A percentile compares a stretch with the other conserved stretches of the same genome.
These are phyloP conservation scores for Rhizopogon vesiculosus DNA, from an alignment of 768 basidiomycete genomes.

Conservation along the genomic window DNA sequence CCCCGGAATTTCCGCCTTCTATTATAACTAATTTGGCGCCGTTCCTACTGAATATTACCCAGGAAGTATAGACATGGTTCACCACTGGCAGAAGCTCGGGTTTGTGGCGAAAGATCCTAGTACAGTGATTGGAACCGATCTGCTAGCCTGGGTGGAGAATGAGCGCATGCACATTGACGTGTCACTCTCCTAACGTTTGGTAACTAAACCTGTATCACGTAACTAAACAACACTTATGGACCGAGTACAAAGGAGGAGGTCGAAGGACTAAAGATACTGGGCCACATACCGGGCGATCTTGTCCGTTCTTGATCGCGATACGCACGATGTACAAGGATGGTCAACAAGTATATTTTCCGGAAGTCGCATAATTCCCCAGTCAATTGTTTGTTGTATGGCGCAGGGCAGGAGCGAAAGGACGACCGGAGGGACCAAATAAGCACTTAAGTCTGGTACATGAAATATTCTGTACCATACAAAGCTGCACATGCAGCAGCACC, in stretches of 20 bases:
- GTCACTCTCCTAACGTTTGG: too few species aligned
- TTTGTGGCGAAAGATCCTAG: constrained; percentile 7
- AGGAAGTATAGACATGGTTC: constrained; percentile 16
- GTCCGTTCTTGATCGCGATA: too few species aligned
- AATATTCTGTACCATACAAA: constrained; percentile 24
- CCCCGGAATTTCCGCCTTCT: not conserved
- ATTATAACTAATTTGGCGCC: not conserved
- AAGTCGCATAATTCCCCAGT: too few species aligned
- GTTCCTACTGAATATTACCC: constrained; percentile 6
- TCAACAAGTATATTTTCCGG: too few species aligned
- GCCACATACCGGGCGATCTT: not conserved
- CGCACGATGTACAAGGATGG: too few species aligned
- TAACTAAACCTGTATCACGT: not conserved
- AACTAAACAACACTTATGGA: not conserved
- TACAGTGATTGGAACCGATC: not conserved
- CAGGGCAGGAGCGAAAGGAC: not conserved
- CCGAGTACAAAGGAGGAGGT: not conserved
- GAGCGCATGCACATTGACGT: not conserved
- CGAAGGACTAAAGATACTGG: too few species aligned
- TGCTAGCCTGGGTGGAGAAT: constrained; percentile 1
- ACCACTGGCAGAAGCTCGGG: constrained; percentile 12
- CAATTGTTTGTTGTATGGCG: too few species aligned
- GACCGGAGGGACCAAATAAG: not conserved
- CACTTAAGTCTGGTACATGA: constrained; percentile 17
- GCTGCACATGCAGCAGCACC: constrained; percentile 24